Evolutionary conservation across 495 filamentous ascomycete species (phyloP).

Genomic region (Daldinia loculata): DNA sequence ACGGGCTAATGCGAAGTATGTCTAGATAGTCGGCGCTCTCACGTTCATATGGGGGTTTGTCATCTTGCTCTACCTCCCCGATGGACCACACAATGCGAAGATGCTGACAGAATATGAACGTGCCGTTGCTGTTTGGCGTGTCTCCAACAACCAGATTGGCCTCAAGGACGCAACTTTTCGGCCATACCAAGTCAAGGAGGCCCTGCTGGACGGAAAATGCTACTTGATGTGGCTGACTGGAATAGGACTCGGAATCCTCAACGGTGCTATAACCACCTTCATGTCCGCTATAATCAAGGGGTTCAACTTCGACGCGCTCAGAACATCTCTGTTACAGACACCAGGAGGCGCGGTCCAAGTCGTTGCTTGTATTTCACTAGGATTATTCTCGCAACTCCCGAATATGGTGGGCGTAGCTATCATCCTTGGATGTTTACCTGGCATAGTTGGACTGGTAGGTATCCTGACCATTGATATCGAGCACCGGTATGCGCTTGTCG

Average conservation of each 20-base stretch:
- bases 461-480: slow-evolving; percentile 46
- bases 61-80: slow-evolving; percentile 47
- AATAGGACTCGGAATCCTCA: slow-evolving; percentile 55
- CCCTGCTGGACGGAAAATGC: slow-evolving; percentile 51
- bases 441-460: slow-evolving; percentile 37
- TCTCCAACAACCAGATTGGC: slow-evolving; percentile 43
- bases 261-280: slow-evolving; percentile 59
- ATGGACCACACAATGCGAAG: slow-evolving; percentile 41
- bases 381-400: slow-evolving; percentile 50
- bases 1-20: neutral
- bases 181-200: slow-evolving; percentile 52
- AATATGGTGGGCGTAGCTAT: slow-evolving; percentile 44
- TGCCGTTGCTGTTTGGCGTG: slow-evolving; percentile 40
- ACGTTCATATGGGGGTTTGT: slow-evolving; percentile 55
- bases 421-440: slow-evolving; percentile 36
- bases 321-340: slow-evolving; percentile 56
- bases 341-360: slow-evolving; percentile 58
- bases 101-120: slow-evolving; percentile 43
- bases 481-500: slow-evolving; percentile 61
- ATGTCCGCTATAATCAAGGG: slow-evolving; percentile 58
- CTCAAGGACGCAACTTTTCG: slow-evolving; percentile 46
- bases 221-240: slow-evolving; percentile 50
- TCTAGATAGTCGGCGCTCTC: slow-evolving; percentile 55
- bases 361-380: slow-evolving; percentile 46
- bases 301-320: slow-evolving; percentile 42